Evolutionary conservation across 2,329 filamentous ascomycete species (phyloP).

Genomic region (Aspergillus hortae): DNA sequence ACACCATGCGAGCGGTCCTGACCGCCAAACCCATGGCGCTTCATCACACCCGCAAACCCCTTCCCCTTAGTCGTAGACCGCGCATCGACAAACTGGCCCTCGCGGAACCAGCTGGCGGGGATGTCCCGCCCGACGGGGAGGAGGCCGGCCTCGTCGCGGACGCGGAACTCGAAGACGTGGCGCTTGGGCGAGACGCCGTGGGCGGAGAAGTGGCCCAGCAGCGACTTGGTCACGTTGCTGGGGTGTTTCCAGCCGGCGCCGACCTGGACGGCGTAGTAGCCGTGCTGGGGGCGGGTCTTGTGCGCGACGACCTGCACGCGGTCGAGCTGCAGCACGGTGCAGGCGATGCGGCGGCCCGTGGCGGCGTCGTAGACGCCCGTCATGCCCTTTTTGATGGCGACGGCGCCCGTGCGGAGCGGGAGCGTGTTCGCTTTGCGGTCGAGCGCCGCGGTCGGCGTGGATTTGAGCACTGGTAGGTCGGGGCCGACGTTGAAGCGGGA

Average conservation of each 20-base stretch:
- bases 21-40: slow-evolving; percentile 83
- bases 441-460: slow-evolving; percentile 57
- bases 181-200: slow-evolving; percentile 80
- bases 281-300: slow-evolving; percentile 76
- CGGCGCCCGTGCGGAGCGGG: slow-evolving; percentile 70
- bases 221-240: slow-evolving; percentile 73
- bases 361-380: slow-evolving; percentile 78
- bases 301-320: slow-evolving; percentile 83
- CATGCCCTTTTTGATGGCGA: slow-evolving; percentile 94
- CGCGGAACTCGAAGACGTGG: slow-evolving; percentile 81
- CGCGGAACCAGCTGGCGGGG: slow-evolving; percentile 83
- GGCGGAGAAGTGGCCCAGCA: slow-evolving; percentile 83
- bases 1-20: slow-evolving; percentile 94
- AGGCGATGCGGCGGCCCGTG: slow-evolving; percentile 73
- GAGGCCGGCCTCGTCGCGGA: slow-evolving; percentile 69
- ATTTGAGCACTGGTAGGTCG: slow-evolving; percentile 50
- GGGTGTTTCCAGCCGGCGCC: slow-evolving; percentile 72
- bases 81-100: slow-evolving; percentile 87
- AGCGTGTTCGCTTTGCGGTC: slow-evolving; percentile 56
- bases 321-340: slow-evolving; percentile 92
- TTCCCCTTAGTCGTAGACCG: slow-evolving; percentile 74
- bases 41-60: slow-evolving; percentile 98
- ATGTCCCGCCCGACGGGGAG: slow-evolving; percentile 72
- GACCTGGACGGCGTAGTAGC: slow-evolving; percentile 92
- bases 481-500: slow-evolving; percentile 54